Base-by-base conservation (phyloP, 805 yeast genomes). In the Candida oleophila region DNA sequence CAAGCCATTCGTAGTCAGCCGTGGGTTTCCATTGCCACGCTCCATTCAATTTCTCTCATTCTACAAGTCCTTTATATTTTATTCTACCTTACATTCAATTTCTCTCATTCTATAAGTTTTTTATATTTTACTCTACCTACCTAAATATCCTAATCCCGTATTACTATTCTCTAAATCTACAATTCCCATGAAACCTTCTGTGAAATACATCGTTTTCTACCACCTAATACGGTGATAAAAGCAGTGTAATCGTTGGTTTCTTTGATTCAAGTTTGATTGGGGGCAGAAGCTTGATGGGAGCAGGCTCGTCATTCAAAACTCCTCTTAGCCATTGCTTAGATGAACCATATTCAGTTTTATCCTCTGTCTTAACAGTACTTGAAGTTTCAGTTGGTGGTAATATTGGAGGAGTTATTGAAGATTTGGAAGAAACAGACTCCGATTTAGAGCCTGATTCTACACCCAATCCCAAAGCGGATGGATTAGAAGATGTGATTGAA, bases 221-320 rank as follows among this genome's bases (percentile, higher is more conserved):
- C 5, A 5, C 11, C 22, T 52, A 54, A 35, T 53, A 49, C 8
- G 68, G 69, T 3, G 69, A 63, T 42, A 67, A 49, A 41, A 67
- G 53, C 50, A 60, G 61, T 43, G 62, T 56, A 22, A 67, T 65
- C 3, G 68, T 60, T 11, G 69, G 68, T 41, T 60, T 65, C 42
- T 62, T 65, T 5, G 46, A 22, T 16, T 36, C 39, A 14, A 22
- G 22, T n/a, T 25, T 39, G 16, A 46, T 18, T 33, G 40, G 38
- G 12, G 34, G 12, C 33, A 41, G 20, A 11, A 28, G 25, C 35
- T 5, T 25, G 21, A 37, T 8, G 18, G 14, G 22, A 8, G 35
- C 22, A 11, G 28, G 48, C 16, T 55, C 61, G 5, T 59, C 61
- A 42, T 64, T 64, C 18, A 65, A 49, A 3, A 65, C 67, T 1